Conservation (phyloP, 345 rosid genomes). For the Euphorbia tirucalli region DNA sequence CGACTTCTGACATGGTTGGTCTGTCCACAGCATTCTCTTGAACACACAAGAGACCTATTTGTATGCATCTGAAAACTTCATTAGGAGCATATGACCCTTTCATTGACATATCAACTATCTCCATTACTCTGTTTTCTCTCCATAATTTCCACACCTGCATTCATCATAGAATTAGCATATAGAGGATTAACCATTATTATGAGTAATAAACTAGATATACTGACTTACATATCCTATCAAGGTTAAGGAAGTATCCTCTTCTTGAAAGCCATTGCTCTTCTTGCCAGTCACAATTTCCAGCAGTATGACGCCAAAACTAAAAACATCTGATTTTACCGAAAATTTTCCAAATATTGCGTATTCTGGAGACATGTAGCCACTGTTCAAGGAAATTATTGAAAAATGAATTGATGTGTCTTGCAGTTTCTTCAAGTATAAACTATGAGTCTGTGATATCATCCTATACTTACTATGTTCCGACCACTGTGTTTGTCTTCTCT, state of each 20-base stretch:
- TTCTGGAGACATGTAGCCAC: conserved; percentile 30
- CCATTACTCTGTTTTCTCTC: conserved; percentile 9
- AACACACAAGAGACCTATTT: conserved; percentile 14
- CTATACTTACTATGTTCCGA: conserved; percentile 69
- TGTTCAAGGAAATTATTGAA: conserved; percentile 1
- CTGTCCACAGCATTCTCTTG: conserved; percentile 11
- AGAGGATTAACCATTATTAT: neutral
- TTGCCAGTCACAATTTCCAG: conserved; percentile 14
- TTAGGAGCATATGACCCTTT: neutral
- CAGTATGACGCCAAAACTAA: conserved; percentile 24
- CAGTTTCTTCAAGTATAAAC: neutral
- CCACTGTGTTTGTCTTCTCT: conserved; percentile 51
- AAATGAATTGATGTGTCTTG: neutral
- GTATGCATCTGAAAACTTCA: conserved; percentile 17
- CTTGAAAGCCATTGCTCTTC: neutral
- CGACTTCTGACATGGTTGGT: conserved; percentile 12
- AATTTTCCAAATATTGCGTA: conserved; percentile 14
- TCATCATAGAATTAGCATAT: neutral
- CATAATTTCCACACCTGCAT: conserved; percentile 22
- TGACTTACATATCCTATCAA: conserved; percentile 22
- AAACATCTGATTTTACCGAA: conserved; percentile 24
- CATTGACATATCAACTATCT: conserved; percentile 12
- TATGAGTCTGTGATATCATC: neutral
- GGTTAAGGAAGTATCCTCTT: neutral
- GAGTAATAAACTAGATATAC: neutral